phyloP scores from a whole-genome alignment of 768 basidiomycete genomes.

The Jaapia argillacea region DNA sequence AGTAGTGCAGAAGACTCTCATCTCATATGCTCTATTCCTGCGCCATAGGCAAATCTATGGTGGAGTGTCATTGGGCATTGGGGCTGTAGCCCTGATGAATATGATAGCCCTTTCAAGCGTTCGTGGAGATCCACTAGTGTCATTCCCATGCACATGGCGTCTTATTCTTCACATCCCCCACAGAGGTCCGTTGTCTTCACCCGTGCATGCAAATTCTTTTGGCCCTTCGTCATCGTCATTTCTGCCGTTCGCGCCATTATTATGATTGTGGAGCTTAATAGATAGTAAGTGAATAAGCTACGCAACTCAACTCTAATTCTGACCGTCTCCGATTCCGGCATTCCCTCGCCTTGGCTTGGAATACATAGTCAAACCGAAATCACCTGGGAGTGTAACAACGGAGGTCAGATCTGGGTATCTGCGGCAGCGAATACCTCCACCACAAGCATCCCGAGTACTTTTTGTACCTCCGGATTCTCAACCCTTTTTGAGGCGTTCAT shows the following conservation, averaged over 20 bases:
- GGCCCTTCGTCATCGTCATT: slow-evolving; percentile 64
- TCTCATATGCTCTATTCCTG: not conserved
- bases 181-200: slow-evolving; percentile 67
- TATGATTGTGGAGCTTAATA: slow-evolving; percentile 66
- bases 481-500: slow-evolving; percentile 59
- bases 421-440: slow-evolving; percentile 31
- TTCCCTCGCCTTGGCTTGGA: slow-evolving; percentile 2
- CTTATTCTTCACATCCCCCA: too few relatives aligned
- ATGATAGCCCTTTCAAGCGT: slow-evolving; percentile 58
- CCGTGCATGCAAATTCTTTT: slow-evolving; percentile 52
- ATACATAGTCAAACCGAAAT: slow-evolving; percentile 51
- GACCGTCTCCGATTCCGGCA: slow-evolving; percentile 2
- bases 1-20: not conserved
- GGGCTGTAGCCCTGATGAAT: slow-evolving; percentile 37
- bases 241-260: slow-evolving; percentile 53
- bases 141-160: too few relatives aligned
- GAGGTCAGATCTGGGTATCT: slow-evolving; percentile 50
- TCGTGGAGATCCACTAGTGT: slow-evolving; percentile 23
- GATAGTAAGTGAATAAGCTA: slow-evolving; percentile 36
- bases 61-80: slow-evolving; percentile 49
- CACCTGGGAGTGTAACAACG: slow-evolving; percentile 64
- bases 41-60: slow-evolving; percentile 55
- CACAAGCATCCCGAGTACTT: slow-evolving; percentile 38
- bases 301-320: not conserved
- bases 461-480: slow-evolving; percentile 52